phyloP scores from a whole-genome alignment of 2,329 filamentous ascomycete genomes.

The Xylariaceae sp. region DNA sequence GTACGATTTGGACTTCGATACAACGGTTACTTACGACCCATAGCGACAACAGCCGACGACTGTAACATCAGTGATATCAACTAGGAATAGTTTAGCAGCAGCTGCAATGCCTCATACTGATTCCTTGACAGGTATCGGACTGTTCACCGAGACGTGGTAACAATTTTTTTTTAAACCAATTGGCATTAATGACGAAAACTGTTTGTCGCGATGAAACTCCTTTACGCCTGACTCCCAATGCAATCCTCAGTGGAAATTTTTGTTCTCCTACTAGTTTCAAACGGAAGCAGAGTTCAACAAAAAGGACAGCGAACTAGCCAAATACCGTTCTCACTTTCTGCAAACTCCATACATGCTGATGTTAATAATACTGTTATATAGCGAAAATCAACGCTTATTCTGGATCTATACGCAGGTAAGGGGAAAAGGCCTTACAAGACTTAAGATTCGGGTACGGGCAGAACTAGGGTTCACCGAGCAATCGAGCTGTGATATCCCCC shows the following conservation, averaged over 20 bases:
- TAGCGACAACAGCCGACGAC: too few species aligned
- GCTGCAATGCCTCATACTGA: too few species aligned
- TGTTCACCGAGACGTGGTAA: too few species aligned
- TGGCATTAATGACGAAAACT: too few species aligned
- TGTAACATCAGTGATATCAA: too few species aligned
- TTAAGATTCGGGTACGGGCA: background rate
- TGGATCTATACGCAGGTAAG: background rate
- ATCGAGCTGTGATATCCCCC: slow-evolving; percentile 84
- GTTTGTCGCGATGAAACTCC: too few species aligned
- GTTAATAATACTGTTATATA: background rate
- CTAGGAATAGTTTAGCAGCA: too few species aligned
- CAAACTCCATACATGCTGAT: slow-evolving; percentile 10
- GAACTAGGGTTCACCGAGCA: slow-evolving; percentile 71
- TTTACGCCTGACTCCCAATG: slow-evolving; percentile 18
- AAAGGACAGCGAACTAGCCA: too few species aligned
- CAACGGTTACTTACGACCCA: too few species aligned
- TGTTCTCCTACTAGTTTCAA: background rate
- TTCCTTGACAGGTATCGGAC: too few species aligned
- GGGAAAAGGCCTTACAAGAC: background rate
- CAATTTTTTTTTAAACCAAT: too few species aligned
- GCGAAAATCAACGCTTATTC: background rate
- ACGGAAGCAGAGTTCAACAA: background rate
- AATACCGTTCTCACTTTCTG: background rate
- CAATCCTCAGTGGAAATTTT: slow-evolving; percentile 11
- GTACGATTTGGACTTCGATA: too few species aligned